phyloP scores from a whole-genome alignment of 805 yeast genomes.

The Myxozyma monticola region DNA sequence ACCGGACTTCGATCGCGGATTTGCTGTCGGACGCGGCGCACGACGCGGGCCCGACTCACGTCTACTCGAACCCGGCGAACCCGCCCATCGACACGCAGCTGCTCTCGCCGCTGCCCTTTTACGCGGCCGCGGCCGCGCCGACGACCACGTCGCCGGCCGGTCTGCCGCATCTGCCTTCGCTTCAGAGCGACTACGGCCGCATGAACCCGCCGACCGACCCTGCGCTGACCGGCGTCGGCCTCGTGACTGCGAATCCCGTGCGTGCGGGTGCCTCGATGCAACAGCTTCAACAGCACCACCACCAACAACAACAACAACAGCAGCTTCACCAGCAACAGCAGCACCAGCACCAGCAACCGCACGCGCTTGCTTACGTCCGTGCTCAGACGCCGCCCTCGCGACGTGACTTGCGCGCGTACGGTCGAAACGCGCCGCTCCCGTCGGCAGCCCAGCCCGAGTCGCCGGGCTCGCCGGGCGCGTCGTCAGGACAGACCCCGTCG shows the following conservation, averaged over 20 bases:
- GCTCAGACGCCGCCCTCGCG: conserved; percentile 11
- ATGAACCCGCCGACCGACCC: conserved; percentile 26
- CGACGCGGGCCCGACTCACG: conserved; percentile 15
- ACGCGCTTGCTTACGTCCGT: conserved; percentile 1
- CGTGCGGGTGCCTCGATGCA: conserved; percentile 20
- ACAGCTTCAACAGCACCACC: conserved; percentile 2
- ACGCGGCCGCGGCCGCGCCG: conserved; percentile 11
- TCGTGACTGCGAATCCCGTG: conserved; percentile 26
- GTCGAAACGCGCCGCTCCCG: conserved; percentile 4
- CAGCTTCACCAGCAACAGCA: conserved; percentile 4
- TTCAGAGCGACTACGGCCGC: neutral
- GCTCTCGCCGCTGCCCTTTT: conserved; percentile 18
- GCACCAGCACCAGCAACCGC: neutral
- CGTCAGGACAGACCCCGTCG: conserved; percentile 25
- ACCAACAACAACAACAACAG: neutral
- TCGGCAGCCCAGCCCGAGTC: conserved; percentile 7
- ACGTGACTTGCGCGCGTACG: conserved; percentile 18
- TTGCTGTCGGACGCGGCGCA: conserved; percentile 24
- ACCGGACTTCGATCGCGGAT: conserved; percentile 29
- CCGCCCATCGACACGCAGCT: conserved; percentile 32
- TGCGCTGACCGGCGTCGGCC: conserved; percentile 25
- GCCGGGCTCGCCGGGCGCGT: conserved; percentile 10
- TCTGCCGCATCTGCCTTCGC: conserved; percentile 12
- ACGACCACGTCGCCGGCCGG: conserved; percentile 18
- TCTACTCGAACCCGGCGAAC: conserved; percentile 22